Base-by-base conservation (phyloP, 2,329 filamentous ascomycete species). In the Xylaria sp. region DNA sequence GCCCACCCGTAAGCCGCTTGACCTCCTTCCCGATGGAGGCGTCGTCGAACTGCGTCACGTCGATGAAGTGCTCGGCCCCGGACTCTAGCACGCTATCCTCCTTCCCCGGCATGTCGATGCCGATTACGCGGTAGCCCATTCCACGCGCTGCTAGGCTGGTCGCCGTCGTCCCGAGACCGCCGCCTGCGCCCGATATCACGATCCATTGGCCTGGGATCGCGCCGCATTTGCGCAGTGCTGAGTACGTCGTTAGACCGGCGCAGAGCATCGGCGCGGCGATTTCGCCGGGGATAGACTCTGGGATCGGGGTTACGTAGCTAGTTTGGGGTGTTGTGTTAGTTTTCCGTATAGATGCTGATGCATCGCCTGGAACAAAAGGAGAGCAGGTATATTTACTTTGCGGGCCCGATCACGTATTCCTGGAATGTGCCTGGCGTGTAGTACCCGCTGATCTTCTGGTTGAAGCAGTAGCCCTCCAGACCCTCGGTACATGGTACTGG, bases 21-120 rank as follows among this genome's bases (percentile, higher is more conserved):
- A 68, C 65, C 57, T 68, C 66, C 8, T 55, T 37, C 8, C 49
- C 64, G 14, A 68, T 61, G 17, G 7, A 45, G 0, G 31, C 35
- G 15, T 66, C 64, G 21, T 60, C 60, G 19, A 64, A 67, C 4
- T 46, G 45, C 9, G 64, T 62, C 33, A 47, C 3, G 45, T 68
- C 66, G 51, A 68, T 46, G 46, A 68, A 68, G 45, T 68, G 60
- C 51, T 68, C 66, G 2, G 66, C 66, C 11, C 66, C 66, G 8
- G 28, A 51, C 9, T 55, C 64, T 6, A 65, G 38, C 3, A 65
- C 64, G 21, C 31, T 15, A 4, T 61, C 56, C 7, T 49, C 33
- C 47, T 68, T 68, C 3, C 7, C 37, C 23, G 60, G 53, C 58
- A 60, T 57, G 59, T 68, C 66, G 55, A 68, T 61, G 17, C 64